Conservation (phyloP, 2,329 filamentous ascomycete species). For the Colletotrichum cereale region DNA sequence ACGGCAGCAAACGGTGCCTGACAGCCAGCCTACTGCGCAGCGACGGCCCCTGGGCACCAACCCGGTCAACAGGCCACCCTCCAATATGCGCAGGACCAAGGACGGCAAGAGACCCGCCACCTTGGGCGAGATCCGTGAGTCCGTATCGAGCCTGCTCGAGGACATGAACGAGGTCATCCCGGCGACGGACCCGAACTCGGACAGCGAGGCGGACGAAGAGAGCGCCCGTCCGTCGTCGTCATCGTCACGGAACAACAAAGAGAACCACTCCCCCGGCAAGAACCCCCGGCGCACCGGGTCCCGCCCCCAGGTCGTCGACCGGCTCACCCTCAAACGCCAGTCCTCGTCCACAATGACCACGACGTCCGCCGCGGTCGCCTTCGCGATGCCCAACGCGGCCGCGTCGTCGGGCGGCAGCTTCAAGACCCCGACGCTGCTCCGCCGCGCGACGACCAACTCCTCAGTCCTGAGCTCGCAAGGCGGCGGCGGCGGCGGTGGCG, state of each 20-base stretch:
- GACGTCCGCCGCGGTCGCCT: constrained; percentile 64
- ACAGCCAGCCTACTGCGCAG: constrained; percentile 61
- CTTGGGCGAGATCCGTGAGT: constrained; percentile 84
- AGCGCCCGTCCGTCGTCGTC: constrained; percentile 50
- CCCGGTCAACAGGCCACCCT: constrained; percentile 64
- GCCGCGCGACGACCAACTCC: constrained; percentile 79
- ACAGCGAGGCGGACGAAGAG: constrained; percentile 63
- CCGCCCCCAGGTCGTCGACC: constrained; percentile 72
- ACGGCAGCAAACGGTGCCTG: constrained; percentile 55
- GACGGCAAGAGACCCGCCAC: constrained; percentile 77
- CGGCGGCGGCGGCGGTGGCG: neutral
- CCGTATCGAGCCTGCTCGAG: constrained; percentile 86
- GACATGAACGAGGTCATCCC: constrained; percentile 68
- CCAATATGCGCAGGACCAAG: constrained; percentile 73
- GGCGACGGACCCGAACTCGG: constrained; percentile 62
- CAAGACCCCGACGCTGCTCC: constrained; percentile 78
- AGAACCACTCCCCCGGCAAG: constrained; percentile 55
- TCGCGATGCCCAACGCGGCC: constrained; percentile 55
- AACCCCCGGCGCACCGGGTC: constrained; percentile 51
- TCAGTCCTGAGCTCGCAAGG: constrained; percentile 56
- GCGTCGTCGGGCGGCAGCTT: constrained; percentile 61
- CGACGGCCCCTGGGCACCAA: constrained; percentile 52
- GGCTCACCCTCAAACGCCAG: constrained; percentile 76
- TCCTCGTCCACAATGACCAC: constrained; percentile 54
- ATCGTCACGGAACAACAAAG: constrained; percentile 58